Base-by-base conservation (phyloP, 768 basidiomycete genomes). In the Leccinum sublutescens region DNA sequence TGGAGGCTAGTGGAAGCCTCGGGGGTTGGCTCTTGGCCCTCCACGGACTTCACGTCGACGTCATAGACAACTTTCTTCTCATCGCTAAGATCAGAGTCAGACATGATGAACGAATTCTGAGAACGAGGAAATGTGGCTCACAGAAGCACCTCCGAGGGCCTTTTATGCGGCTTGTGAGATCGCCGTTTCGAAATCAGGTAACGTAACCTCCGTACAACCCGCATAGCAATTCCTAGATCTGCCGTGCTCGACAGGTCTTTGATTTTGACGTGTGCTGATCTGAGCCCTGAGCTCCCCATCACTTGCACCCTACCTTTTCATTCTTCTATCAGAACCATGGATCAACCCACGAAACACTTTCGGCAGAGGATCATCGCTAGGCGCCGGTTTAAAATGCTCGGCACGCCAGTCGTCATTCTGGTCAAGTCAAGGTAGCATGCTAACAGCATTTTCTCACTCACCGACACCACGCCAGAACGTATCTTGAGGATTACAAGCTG, bases 1-100 rank as follows among this genome's bases (percentile, higher is more conserved):
- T 64, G 57, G 23, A 71, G 70, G 17, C 27, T 2, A 1, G 56
- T 62, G 10, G 63, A 55, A 14, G 10, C 50, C 12, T 27, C 9
- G 3, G 58, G 34, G 4, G 53, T 0, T 1, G 27, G 3, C 7
- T 25, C 19, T 45, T 66, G 64, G 14, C 27, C 62, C 50, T 70
- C 68, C 40, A 63, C 1, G 1, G 50, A 62, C 38, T 25, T 54
- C 49, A 40, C 6, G 11, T 62, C 63, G 17, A 29, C 27, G 1
- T 65, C 54, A 29, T 55, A 60, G 4, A 8, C 11, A 0, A 31
- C 0, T 4, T 56, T 60, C 6, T 57, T 61, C 27, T 58, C 57
- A 15, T 38, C 25, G 2, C 2, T 11, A 12, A n/a, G 40, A 12
- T 57, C 54, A 48, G 47, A 23, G 36, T 60, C 54, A 4, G 54